Evolutionary conservation across 2,329 filamentous ascomycete species (phyloP).

Genomic region (Trichophyton simii): DNA sequence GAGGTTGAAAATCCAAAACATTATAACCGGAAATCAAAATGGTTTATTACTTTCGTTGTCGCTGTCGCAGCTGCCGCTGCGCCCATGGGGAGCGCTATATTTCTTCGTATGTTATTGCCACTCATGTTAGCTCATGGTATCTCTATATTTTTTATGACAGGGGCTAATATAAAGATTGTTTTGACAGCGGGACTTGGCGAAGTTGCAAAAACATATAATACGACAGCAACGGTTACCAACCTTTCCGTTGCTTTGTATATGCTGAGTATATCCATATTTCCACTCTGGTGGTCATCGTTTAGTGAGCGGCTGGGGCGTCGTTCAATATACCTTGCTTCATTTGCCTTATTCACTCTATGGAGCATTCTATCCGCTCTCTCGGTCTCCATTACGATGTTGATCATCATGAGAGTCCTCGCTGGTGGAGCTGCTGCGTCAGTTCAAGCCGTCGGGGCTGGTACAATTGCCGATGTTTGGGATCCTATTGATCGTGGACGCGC

Average conservation of each 20-base stretch:
- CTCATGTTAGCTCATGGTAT: not conserved
- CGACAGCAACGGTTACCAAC: slow-evolving; percentile 56
- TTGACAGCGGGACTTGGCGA: slow-evolving; percentile 52
- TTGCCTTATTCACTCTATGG: slow-evolving; percentile 59
- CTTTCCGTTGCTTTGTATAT: slow-evolving; percentile 68
- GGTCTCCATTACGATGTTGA: slow-evolving; percentile 59
- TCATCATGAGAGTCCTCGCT: slow-evolving; percentile 59
- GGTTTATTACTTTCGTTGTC: slow-evolving; percentile 68
- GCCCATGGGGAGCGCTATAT: slow-evolving; percentile 72
- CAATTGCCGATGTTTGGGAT: slow-evolving; percentile 72
- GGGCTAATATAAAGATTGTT: not conserved
- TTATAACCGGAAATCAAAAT: slow-evolving; percentile 64
- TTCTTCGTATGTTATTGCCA: slow-evolving; percentile 52
- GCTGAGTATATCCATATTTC: slow-evolving; percentile 71
- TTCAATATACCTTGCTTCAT: slow-evolving; percentile 66
- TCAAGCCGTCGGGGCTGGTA: slow-evolving; percentile 71
- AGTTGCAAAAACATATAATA: slow-evolving; percentile 50
- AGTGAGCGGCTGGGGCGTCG: slow-evolving; percentile 59
- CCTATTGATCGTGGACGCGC: slow-evolving; percentile 57
- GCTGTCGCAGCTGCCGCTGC: slow-evolving; percentile 64
- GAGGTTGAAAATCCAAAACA: slow-evolving; percentile 67
- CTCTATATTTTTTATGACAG: not conserved
- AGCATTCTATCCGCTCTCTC: slow-evolving; percentile 57
- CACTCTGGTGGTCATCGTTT: slow-evolving; percentile 77
- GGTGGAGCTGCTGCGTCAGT: slow-evolving; percentile 70